Evolutionary conservation across 768 basidiomycete genomes (phyloP).

Genomic region (Cystobasidiopsis lactophilus): DNA sequence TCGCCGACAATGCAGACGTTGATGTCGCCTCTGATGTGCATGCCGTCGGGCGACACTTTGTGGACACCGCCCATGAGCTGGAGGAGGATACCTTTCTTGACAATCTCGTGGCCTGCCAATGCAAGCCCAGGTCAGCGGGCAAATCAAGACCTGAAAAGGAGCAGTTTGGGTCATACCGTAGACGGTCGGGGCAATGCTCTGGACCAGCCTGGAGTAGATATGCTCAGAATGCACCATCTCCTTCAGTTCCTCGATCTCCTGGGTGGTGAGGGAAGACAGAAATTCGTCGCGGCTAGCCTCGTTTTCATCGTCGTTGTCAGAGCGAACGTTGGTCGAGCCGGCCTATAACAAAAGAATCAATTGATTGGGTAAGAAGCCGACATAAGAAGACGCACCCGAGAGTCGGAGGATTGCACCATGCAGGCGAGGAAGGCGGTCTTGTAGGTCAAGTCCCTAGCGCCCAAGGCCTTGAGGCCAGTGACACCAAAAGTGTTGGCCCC

Average conservation of each 20-base stretch:
- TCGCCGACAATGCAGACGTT: conserved; percentile 97
- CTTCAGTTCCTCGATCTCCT: conserved; percentile 84
- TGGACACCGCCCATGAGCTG: conserved; percentile 98
- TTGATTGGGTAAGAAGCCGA: neutral
- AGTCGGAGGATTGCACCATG: conserved; percentile 84
- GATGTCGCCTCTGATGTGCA: conserved; percentile 93
- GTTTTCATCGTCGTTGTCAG: conserved; percentile 63
- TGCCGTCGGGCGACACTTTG: conserved; percentile 85
- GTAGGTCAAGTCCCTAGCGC: conserved; percentile 87
- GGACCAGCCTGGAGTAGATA: conserved; percentile 80
- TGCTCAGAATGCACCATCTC: conserved; percentile 84
- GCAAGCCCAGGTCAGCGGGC: neutral
- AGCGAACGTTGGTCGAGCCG: conserved; percentile 59
- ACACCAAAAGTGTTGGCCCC: conserved; percentile 40
- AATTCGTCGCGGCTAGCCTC: conserved; percentile 41
- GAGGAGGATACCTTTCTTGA: conserved; percentile 86
- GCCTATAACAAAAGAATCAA: conserved; percentile 34
- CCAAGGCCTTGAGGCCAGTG: conserved; percentile 76
- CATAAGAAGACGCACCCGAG: conserved; percentile 39
- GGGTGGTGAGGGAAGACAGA: conserved; percentile 67
- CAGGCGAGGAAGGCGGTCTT: conserved; percentile 97
- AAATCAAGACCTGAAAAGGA: neutral
- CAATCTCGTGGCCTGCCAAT: conserved; percentile 60
- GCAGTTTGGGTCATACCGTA: conserved; percentile 33
- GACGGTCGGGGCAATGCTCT: conserved; percentile 89